Percentiles rank a stretch among this genome's conserved stretches.
Conservation (phyloP, 352 stramenopile genomes). For the Globisporangium orthogonon region DNA sequence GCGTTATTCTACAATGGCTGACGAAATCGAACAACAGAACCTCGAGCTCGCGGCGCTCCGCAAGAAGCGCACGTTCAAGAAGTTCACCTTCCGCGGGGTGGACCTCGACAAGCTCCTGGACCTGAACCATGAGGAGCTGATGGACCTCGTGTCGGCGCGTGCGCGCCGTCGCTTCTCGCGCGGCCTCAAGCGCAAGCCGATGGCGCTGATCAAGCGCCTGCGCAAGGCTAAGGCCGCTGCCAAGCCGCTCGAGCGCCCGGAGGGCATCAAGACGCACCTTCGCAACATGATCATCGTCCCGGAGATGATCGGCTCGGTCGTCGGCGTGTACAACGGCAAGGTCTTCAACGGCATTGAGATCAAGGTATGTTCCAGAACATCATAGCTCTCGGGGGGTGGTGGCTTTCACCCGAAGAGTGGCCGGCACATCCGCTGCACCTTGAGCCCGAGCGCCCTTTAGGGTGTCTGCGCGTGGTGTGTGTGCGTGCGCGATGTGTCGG, state of each 20-base stretch:
- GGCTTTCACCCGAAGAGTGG: constrained; percentile 76
- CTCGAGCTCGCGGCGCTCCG: constrained; percentile 92
- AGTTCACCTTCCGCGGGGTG: constrained; percentile 99
- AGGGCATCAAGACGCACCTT: constrained; percentile 99
- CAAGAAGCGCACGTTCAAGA: constrained; percentile 99
- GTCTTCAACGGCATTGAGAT: constrained; percentile 99
- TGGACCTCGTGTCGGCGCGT: constrained; percentile 96
- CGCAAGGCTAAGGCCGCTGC: constrained; percentile 98
- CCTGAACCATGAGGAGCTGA: constrained; percentile 99
- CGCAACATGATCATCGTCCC: constrained; percentile 99
- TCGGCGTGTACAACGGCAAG: constrained; percentile 99
- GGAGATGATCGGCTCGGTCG: constrained; percentile 99
- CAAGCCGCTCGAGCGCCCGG: constrained; percentile 95
- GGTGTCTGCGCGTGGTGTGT: not conserved
- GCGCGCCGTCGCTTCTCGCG: constrained; percentile 97
- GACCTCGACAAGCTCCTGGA: constrained; percentile 99
- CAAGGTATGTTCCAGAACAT: constrained; percentile 92
- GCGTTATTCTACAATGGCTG: constrained; percentile 19
- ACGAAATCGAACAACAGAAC: constrained; percentile 63
- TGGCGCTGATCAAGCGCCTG: constrained; percentile 99
- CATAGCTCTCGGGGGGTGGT: constrained; percentile 74
- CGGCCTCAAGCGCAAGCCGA: constrained; percentile 98
- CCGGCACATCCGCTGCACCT: not conserved
- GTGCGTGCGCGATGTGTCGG: not conserved
- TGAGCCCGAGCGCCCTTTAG: too few species aligned